Conservation (phyloP, 2,329 filamentous ascomycete species). For the Zymoseptoria ardabiliae region DNA sequence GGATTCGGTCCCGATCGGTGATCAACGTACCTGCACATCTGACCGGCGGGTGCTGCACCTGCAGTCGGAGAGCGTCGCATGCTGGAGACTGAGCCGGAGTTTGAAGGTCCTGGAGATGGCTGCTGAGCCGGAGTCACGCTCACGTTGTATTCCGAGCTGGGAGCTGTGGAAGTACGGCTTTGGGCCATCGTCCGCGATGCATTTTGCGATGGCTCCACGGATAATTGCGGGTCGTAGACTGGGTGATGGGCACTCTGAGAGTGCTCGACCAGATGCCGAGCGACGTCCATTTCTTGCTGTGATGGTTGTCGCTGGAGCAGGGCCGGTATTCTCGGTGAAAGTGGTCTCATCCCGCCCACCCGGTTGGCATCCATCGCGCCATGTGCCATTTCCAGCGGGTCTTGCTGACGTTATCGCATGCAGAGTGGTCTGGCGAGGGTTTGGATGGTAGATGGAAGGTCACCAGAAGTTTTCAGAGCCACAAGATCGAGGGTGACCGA, state of each 20-base stretch:
- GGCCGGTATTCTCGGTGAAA: slow-evolving; percentile 15
- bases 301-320: slow-evolving; percentile 32
- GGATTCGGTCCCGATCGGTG: background rate
- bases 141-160: background rate
- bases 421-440: background rate
- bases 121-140: background rate
- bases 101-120: slow-evolving; percentile 7
- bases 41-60: slow-evolving; percentile 44
- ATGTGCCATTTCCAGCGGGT: background rate
- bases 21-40: slow-evolving; percentile 61
- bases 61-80: slow-evolving; percentile 9
- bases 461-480: background rate
- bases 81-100: slow-evolving; percentile 2
- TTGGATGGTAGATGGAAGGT: background rate
- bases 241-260: slow-evolving; percentile 29
- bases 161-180: background rate
- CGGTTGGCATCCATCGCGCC: background rate
- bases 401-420: background rate
- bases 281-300: slow-evolving; percentile 44
- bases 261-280: slow-evolving; percentile 42
- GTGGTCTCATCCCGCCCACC: slow-evolving; percentile 2
- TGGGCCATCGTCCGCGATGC: slow-evolving; percentile 6
- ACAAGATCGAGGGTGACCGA: background rate
- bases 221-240: slow-evolving; percentile 6
- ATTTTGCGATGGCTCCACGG: background rate